Conservation (phyloP, 2,329 filamentous ascomycete species). For the Epichloe bromicola region DNA sequence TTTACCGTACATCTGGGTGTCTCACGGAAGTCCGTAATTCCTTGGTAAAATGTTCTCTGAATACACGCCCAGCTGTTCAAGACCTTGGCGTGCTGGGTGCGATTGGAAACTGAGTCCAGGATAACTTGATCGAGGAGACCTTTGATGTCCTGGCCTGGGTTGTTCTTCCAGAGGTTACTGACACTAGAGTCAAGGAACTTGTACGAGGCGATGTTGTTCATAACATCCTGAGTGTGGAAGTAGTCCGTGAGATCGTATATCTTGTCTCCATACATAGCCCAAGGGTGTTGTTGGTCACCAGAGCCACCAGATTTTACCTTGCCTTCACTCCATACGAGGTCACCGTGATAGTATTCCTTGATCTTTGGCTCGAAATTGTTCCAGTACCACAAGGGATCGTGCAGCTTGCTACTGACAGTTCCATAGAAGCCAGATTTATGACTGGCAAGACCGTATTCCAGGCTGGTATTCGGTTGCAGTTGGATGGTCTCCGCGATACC, state of each 20-base stretch:
- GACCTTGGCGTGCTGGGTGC: constrained; percentile 36
- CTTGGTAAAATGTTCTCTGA: constrained; percentile 70
- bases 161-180: constrained; percentile 54
- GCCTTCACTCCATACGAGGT: constrained; percentile 57
- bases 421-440: constrained; percentile 59
- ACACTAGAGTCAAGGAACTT: constrained; percentile 61
- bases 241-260: constrained; percentile 92
- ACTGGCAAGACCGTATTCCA: constrained; percentile 38
- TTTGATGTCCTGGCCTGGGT: constrained; percentile 71
- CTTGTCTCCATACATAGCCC: constrained; percentile 63
- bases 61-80: constrained; percentile 66
- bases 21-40: constrained; percentile 73
- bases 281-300: constrained; percentile 49
- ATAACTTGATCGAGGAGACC: constrained; percentile 45
- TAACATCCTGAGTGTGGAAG: constrained; percentile 57
- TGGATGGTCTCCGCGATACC: constrained; percentile 43
- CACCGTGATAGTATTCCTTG: constrained; percentile 74
- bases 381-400: constrained; percentile 63
- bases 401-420: constrained; percentile 43
- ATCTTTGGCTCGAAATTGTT: constrained; percentile 64
- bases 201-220: constrained; percentile 44
- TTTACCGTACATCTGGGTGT: constrained; percentile 68
- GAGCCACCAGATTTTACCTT: constrained; percentile 53
- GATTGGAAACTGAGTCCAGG: constrained; percentile 33
- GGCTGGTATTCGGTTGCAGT: constrained; percentile 53